Evolutionary conservation across 352 stramenopile species (phyloP), one percentile per base, ranked within the genome.

Genomic region (Phytopythium cucurbitacearum): DNA sequence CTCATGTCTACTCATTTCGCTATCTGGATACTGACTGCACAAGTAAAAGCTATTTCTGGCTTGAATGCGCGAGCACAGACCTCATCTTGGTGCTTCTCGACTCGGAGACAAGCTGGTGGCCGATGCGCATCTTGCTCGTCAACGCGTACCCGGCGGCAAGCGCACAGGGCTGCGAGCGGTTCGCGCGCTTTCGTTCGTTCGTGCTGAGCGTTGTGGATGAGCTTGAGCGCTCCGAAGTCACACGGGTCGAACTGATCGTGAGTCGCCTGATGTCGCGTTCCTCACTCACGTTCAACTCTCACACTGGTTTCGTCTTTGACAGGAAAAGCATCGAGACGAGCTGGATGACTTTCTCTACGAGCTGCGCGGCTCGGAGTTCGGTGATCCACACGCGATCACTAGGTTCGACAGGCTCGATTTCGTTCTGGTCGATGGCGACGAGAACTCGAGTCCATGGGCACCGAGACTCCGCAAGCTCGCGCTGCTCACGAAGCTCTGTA

Each of bases 341-440:
- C 69, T 94, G n/a, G 76, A 85, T 53, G 73, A 80, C 12, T 91
- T 82, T 48, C 54, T 94, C 38, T 94, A 83, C 51, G 80, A 94
- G 42, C 64, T 91, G 56, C 73, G 89, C 60, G 21, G 21, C 8
- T 86, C 80, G 16, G 72, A 85, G 45, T 89, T 83, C 34, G 62
- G 64, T 1, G 69, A 87, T 39, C 80, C 84, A 11, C 55, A 71
- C 33, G 64, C 57, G 13, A 91, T 94, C 50, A 90, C 75, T 12
- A 84, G 82, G 48, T 94, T 94, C 48, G 81, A 94, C 48, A 67
- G 73, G 4, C 69, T 94, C 28, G 84, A 94, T 56, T 91, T 94
- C 48, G 72, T 94, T 37, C 81, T 94, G 44, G 65, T 91, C 28
- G 81, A 79, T 28, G 84, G 84, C 36, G 81, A 94, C 47, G 42